Base-by-base conservation (phyloP, 2,329 filamentous ascomycete genomes). In the Alternaria postmessia region DNA sequence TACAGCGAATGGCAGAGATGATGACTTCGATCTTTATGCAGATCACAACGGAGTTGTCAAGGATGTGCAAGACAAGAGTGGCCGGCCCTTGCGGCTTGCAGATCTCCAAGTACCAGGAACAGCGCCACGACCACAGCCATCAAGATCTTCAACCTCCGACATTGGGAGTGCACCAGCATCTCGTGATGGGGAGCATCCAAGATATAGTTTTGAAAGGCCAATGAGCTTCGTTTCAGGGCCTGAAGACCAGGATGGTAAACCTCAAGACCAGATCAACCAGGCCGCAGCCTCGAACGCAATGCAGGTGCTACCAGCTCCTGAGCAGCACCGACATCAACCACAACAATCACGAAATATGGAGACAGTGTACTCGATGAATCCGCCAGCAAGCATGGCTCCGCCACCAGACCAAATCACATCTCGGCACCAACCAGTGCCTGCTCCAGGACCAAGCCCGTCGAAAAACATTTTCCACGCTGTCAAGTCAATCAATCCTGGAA, bases 21-120 rank as follows among this genome's bases (percentile, higher is more conserved):
- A 75, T 47, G 72, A 73, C 20, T 78, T 72, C 52, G 76, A 78
- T 63, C 68, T 78, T 4, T 78, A 78, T 59, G 72, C 75, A 34
- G 75, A 78, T 42, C 73, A 76, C 38, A 73, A 78, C 53, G 76
- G 76, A n/a, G 60, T 78, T 32, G 75, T 78, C 3, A 77, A 76
- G 61, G 75, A 72, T 51, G 54, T 76, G 4, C 64, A 65, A 26
- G 74, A 75, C 52, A 69, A 73, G 43, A 65, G 58, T 39, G 73
- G 73, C 12, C 72, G 70, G 44, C 74, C 73, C 12, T 54, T 76
- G 51, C 68, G 70, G 22, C 60, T 76, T 51, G 56, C 57, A 43
- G 59, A 67, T 28, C 48, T 51, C 5, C 62, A 62, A 41, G 42
- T 28, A 22, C 38, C 60, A 22, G 43, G 48, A 6, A 41, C 43